Percentiles rank a stretch among this genome's conserved stretches.
phyloP scores from a whole-genome alignment of 768 basidiomycete genomes.

The Suillus hirtellus region DNA sequence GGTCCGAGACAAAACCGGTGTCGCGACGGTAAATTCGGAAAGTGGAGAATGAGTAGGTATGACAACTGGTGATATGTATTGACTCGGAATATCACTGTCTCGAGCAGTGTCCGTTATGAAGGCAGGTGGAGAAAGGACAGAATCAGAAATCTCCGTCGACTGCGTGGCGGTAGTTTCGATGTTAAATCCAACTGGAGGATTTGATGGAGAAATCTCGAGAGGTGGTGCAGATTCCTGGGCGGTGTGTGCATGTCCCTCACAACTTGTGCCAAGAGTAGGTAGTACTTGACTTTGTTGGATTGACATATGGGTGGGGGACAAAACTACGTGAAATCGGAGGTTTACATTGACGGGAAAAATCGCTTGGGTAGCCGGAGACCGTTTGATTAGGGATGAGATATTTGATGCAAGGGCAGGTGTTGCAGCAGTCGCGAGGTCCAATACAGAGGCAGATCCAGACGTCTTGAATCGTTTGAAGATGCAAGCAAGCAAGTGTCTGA shows the following conservation, averaged over 20 bases:
- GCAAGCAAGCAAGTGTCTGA: slow-evolving; percentile 1
- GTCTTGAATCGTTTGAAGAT: neutral
- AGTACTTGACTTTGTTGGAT: neutral
- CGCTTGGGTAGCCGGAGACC: neutral
- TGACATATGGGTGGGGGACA: neutral
- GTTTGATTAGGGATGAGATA: too few species aligned
- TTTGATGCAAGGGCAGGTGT: neutral
- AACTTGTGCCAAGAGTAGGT: neutral
- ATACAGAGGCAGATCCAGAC: neutral
- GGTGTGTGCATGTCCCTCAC: neutral
- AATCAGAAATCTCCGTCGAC: neutral
- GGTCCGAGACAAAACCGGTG: neutral
- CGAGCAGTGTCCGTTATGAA: neutral
- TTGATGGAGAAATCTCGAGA: neutral
- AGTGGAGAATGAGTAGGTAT: neutral
- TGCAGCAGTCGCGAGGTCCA: neutral
- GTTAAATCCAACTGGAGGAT: neutral
- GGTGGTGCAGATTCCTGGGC: neutral
- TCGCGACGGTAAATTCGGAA: neutral
- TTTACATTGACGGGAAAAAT: neutral
- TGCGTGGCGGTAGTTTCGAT: neutral
- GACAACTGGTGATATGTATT: neutral
- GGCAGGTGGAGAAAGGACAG: neutral
- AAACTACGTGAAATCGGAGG: neutral
- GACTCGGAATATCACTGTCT: neutral